Base-by-base conservation (phyloP, 768 basidiomycete genomes). In the Pleurotus platypus region DNA sequence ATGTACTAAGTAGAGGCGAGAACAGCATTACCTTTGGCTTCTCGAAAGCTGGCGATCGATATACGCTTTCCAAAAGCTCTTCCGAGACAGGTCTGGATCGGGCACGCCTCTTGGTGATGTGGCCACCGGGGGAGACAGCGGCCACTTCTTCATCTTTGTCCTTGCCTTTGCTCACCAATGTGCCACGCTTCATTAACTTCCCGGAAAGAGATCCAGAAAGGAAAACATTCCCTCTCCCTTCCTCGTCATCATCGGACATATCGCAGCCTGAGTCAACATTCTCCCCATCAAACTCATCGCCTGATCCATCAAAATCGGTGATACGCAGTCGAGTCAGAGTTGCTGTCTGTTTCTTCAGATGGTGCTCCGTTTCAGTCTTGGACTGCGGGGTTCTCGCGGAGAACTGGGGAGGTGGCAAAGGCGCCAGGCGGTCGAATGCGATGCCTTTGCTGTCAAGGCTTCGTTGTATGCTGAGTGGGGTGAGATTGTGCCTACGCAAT, bases 71-170 rank as follows among this genome's bases (percentile, higher is more conserved):
- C 15, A 83, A 74, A 46, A 89, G 70, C 65, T 89, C 87, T 24
- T 79, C 69, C 16, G 89, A 90, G 12, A 90, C 75, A 2, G 88
- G 89, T 51, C 89, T 77, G 24, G 87, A 83, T 9, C 87, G 83
- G 1, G 89, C 89, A 9, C 89, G 82, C 56, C 89, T 78, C 69
- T 92, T 91, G 39, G 77, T 80, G 56, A 92, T 74, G 68, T 90
- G 89, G 0, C 89, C 89, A 11, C 87, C 87, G 2, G 89, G 89
- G 0, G 89, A 91, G 57, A 90, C 76, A 1, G 83, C 84, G 60
- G 85, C 87, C 2, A 76, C 83, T 27, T 87, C 83, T 64, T 88
- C 86, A 59, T 82, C 80, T 49, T 73, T 72, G 20, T 70, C 64
- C 51, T 73, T 82, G 1, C 72, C 76, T 58, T 77, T 78, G 51